Evolutionary conservation across 140 eudicot genomes (phyloP), one percentile per base, ranked within the genome.

Genomic region (Anethum foeniculum): DNA sequence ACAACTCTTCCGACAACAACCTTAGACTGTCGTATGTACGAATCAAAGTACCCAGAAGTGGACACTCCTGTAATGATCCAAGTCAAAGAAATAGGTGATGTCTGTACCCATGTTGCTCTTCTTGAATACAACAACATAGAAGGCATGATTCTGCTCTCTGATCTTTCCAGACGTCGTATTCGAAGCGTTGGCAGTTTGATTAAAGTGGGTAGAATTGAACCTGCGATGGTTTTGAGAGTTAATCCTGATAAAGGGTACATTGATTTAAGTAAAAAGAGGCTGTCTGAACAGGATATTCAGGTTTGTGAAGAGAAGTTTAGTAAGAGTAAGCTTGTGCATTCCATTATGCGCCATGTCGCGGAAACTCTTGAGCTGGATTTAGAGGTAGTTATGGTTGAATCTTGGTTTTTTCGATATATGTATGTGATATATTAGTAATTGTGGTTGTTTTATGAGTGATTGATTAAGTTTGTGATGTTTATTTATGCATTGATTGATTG

Each of bases 241-340:
- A 79, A 67, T 39, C 76, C 82, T 1, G 82, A 79, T 18, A 79
- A 79, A 28, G 82, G 82, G 0, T 67, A 79, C 64, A 79, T 79
- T 7, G 82, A 79, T 67, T 64, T 79, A 15, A 79, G 82, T 56
- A 79, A 79, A 5, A 79, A 79, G 67, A 79, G 82, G 76, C 25
- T 79, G 21, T 79, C 82, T 15, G 82, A 79, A 30, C 82, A 79
- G 76, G 82, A 79, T 79, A 18, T 79, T 46, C 76, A 65, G 65
- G 77, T 79, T 0, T 79, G 82, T 44, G 82, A 79, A 30, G 82
- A 79, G 65, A 65, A 27, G 77, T 79, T 27, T 46, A 67, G 76
- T 46, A 79, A 79, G 67, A 79, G 82, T 58, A 79, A 79, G 82
- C 82, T 79, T 47, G 82, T 79, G 13, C 82, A 79, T 43, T 79